Base-by-base conservation (phyloP, 306 rosid species). In the Trifolium fragiferum region DNA sequence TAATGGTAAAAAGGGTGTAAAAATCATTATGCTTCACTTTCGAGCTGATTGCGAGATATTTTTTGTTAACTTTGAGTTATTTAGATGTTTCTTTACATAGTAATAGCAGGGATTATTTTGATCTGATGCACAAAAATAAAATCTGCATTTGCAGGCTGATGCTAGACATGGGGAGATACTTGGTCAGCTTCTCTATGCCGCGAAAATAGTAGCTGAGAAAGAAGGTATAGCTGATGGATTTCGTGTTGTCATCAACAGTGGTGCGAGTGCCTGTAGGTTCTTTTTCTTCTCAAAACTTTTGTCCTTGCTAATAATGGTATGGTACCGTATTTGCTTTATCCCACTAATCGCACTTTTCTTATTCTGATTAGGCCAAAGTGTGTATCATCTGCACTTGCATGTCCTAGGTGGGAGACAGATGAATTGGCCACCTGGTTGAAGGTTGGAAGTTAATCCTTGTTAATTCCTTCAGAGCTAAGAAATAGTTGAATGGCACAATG, bases 401-500 rank as follows among this genome's bases (percentile, higher is more conserved):
- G 90, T 92, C 65, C 78, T 88, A 10, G 97, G 96, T 73, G 97
- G 97, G 70, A 92, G 96, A 82, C 87, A 85, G 75, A 64, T 90
- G 92, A 90, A 80, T 66, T 92, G 98, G 98, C 98, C 96, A 37
- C 90, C 96, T 12, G 98, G 98, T 68, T 92, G 74, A 92, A 74
- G 68, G 66, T 79, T 77, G 62, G 40, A 75, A 76, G 47, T 53
- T 27, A 14, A 3, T 19, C 64, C 23, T 19, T 51, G 63, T 35
- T 51, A 14, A 37, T 70, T 70, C 50, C 75, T 35, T 50, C 27
- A 8, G 64, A 35, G 8, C 32, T 33, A 33, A 20, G 37, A 59
- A 67, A 30, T 66, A 57, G 47, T 57, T 43, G 49, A 20, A 57
- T 55, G 14, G 33, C 18, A 57, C n/a, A 67, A 20, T 37, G 15